Conservation (phyloP, 2,329 filamentous ascomycete species). For the Fonsecaea monophora region DNA sequence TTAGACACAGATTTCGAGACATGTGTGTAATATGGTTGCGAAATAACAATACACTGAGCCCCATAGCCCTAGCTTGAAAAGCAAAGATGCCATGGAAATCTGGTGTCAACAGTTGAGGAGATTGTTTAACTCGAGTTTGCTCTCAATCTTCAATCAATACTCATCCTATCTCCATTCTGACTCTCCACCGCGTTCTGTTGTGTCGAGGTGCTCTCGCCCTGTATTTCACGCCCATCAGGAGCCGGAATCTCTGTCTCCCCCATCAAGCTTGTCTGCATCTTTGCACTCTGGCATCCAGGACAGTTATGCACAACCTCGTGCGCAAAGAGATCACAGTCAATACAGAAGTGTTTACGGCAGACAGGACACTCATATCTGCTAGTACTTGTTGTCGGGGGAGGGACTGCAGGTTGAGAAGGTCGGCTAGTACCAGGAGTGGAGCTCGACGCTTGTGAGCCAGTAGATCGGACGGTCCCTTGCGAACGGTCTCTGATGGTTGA, state of each 20-base stretch:
- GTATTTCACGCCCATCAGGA: neutral
- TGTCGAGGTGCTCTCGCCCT: conserved; percentile 6
- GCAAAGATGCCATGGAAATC: neutral
- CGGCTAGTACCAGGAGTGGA: conserved; percentile 1
- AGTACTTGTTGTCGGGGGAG: conserved; percentile 13
- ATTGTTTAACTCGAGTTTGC: neutral
- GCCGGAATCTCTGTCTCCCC: conserved; percentile 35
- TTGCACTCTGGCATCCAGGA: conserved; percentile 75
- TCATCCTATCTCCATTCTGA: conserved; percentile 20
- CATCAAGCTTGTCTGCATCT: conserved; percentile 38
- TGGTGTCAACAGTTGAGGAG: neutral
- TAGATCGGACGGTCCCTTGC: neutral
- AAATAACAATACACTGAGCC: neutral
- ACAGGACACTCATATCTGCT: conserved; percentile 81
- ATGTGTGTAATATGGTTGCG: neutral
- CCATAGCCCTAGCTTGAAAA: neutral
- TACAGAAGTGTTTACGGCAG: conserved; percentile 93
- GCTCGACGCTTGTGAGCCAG: neutral
- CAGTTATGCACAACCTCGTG: conserved; percentile 97
- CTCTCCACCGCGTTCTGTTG: conserved; percentile 3
- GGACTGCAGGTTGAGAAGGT: conserved; percentile 3
- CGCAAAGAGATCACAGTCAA: conserved; percentile 95
- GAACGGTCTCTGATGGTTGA: conserved; percentile 37
- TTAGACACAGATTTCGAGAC: neutral
- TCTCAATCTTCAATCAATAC: conserved; percentile 3